Evolutionary conservation across 345 rosid species (phyloP).

Genomic region (Gossypium ekmanianum): DNA sequence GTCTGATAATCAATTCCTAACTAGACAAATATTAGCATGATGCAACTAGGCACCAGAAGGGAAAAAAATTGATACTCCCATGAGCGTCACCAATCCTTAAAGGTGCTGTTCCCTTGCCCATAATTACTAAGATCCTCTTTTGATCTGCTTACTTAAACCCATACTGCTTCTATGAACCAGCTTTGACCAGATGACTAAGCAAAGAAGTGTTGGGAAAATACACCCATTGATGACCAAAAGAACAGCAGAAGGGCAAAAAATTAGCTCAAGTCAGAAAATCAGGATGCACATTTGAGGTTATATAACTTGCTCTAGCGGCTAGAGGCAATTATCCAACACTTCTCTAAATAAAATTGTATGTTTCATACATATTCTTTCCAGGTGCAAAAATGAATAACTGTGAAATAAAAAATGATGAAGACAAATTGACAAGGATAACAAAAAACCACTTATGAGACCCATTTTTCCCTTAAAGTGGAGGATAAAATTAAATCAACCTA

Average conservation of each 20-base stretch:
- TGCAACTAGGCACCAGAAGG: neutral
- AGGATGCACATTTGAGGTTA: neutral
- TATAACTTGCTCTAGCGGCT: neutral
- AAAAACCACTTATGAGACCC: too few species aligned
- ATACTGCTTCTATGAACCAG: neutral
- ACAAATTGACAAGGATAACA: too few species aligned
- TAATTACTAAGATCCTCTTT: neutral
- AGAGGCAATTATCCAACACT: too few species aligned
- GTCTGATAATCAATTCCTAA: neutral
- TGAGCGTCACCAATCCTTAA: neutral
- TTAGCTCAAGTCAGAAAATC: neutral
- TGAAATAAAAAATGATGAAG: too few species aligned
- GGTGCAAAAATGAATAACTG: too few species aligned
- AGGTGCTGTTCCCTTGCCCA: neutral
- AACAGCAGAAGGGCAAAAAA: neutral
- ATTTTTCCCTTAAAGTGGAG: too few species aligned
- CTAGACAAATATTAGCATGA: neutral
- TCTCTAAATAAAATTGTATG: too few species aligned
- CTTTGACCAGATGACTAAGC: neutral
- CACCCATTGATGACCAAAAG: neutral
- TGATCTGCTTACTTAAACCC: neutral
- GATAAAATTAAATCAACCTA: too few species aligned
- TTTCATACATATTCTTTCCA: too few species aligned
- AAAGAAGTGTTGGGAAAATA: neutral
- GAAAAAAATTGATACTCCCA: neutral